Percentiles rank a stretch among this genome's conserved stretches.
Evolutionary conservation across 305 asterid species (phyloP).

Genomic region (Rubia peregrina): DNA sequence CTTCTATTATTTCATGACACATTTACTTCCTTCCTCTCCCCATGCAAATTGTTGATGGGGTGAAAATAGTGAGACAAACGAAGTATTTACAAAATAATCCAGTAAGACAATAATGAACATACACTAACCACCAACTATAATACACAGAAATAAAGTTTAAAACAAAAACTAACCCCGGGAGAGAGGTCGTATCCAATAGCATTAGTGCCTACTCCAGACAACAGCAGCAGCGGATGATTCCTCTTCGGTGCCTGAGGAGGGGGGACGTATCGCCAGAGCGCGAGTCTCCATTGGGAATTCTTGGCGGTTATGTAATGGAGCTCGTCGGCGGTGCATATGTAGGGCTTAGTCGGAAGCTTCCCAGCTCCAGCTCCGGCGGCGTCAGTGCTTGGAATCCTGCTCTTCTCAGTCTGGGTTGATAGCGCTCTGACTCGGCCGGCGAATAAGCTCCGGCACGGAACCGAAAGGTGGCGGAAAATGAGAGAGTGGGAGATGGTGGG

Average conservation of each 20-base stretch:
- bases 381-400: constrained; percentile 21
- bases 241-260: constrained; percentile 21
- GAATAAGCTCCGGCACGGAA: constrained; percentile 10
- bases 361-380: constrained; percentile 26
- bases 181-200: constrained; percentile 38
- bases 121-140: not conserved
- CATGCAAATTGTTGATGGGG: too few relatives aligned
- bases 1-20: too few relatives aligned
- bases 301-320: constrained; percentile 26
- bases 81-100: too few relatives aligned
- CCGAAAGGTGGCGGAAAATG: constrained; percentile 32
- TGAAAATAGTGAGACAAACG: too few relatives aligned
- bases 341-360: constrained; percentile 20
- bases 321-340: constrained; percentile 33
- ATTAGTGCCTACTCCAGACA: constrained; percentile 38
- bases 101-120: not conserved
- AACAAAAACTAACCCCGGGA: constrained; percentile 24
- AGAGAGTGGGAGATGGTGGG: constrained; percentile 26
- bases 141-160: not conserved
- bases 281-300: constrained; percentile 27
- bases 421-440: constrained; percentile 35
- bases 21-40: too few relatives aligned
- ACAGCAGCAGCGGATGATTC: constrained; percentile 30
- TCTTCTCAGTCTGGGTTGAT: constrained; percentile 32
- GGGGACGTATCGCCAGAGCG: constrained; percentile 36